Evolutionary conservation across 768 basidiomycete genomes (phyloP), one percentile per base, ranked within the genome.

Genomic region (Serendipita sp.): DNA sequence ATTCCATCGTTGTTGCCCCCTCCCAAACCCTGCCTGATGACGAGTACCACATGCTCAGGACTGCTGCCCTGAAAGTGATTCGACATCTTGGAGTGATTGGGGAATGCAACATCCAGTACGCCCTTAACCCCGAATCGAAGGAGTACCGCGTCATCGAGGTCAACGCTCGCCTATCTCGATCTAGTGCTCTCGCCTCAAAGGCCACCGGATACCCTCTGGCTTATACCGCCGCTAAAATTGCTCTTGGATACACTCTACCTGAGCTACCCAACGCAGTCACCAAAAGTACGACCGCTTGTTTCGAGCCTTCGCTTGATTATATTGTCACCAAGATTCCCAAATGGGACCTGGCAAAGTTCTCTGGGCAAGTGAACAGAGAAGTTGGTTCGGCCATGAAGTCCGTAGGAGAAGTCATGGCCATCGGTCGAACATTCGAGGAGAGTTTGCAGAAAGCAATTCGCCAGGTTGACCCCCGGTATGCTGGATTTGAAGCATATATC

Each of bases 281-380:
- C 62, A 99, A 98, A 78, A 95, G 93, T 2, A 99, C 96, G 1
- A 98, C 96, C 8, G 96, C 96, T 1, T 98, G 96, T 76, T 99
- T 98, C 76, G 96, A 99, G 73, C 95, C 96, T 30, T 95, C 94
- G 5, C 80, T 99, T 48, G 96, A 99, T 75, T 99, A 99, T 75
- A 96, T 99, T 71, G 96, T 99, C 66, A 96, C 93, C 58, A 99
- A 99, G 77, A 98, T 99, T 68, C 96, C 96, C 67, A 97, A 97
- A 74, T 98, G 96, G 95, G 96, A 99, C 77, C 79, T 99, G 65
- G 93, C 94, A 68, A 99, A 99, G 75, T 98, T 99, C 80, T 88
- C 88, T 15, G 64, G 66, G 75, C 64, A 65, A 51, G 96, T 98
- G 66, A 86, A 95, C 72, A 86, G 95, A 68, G 86, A 92, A 72